Evolutionary conservation across 129 eudicot species (phyloP).

Genomic region (Lactuca saligna): DNA sequence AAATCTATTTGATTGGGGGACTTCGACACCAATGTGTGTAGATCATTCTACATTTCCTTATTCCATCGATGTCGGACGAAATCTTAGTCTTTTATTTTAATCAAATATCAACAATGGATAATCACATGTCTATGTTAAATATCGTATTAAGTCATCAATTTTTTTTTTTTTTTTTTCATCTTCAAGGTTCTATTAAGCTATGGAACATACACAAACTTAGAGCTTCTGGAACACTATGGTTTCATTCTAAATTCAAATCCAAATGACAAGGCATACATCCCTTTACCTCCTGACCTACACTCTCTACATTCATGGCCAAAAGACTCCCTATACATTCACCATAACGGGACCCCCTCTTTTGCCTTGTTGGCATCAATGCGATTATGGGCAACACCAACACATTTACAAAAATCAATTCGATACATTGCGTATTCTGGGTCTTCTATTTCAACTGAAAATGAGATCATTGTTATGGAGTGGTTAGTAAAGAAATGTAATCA

Average conservation of each 20-base stretch:
- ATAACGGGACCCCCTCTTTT: constrained; percentile 79
- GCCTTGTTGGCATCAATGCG: constrained; percentile 68
- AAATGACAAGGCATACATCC: constrained; percentile 74
- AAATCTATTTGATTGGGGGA: background rate
- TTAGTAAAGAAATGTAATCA: constrained; percentile 46
- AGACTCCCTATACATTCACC: constrained; percentile 65
- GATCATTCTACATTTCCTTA: no score
- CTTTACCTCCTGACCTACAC: constrained; percentile 58
- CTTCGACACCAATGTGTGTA: background rate
- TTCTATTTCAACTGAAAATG: constrained; percentile 59
- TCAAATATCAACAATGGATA: no score
- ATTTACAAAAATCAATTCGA: constrained; percentile 51
- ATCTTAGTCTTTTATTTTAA: no score
- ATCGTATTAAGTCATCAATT: no score
- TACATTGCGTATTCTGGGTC: constrained; percentile 70
- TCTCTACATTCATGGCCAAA: constrained; percentile 63
- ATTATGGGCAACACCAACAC: constrained; percentile 79
- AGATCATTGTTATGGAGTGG: constrained; percentile 66
- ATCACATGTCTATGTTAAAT: no score
- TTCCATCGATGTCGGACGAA: no score
- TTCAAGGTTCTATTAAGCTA: constrained; percentile 90
- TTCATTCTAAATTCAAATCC: constrained; percentile 69
- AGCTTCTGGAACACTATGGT: constrained; percentile 95
- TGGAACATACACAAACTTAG: constrained; percentile 89
- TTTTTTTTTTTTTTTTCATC: background rate